A percentile compares a stretch with the other conserved stretches of the same genome.
These are phyloP conservation scores for Trebouxia sp. DNA, from an alignment of 139 green algal species.

Conservation along the genomic window DNA sequence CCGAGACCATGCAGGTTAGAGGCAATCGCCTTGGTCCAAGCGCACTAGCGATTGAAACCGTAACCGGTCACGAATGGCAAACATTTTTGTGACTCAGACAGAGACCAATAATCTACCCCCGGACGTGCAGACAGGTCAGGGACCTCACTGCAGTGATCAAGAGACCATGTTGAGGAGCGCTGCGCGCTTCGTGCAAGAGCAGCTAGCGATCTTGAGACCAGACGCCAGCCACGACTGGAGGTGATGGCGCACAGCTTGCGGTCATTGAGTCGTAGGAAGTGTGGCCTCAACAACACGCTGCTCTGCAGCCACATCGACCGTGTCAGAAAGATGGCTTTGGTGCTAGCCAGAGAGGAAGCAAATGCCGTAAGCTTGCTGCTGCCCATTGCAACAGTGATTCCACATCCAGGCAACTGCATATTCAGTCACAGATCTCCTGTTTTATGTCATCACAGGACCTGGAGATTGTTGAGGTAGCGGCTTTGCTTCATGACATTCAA, in stretches of 20 bases:
- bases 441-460: too few relatives aligned
- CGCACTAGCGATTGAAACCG: too few relatives aligned
- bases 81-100: too few relatives aligned
- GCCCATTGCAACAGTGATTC: too few relatives aligned
- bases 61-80: too few relatives aligned
- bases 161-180: not conserved
- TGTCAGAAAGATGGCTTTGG: constrained; percentile 30
- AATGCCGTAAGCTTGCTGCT: constrained; percentile 19
- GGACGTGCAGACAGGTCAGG: too few relatives aligned
- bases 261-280: too few relatives aligned
- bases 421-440: too few relatives aligned
- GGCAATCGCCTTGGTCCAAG: not conserved
- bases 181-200: not conserved
- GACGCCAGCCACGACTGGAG: constrained; percentile 43
- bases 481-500: constrained; percentile 67
- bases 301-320: constrained; percentile 36
- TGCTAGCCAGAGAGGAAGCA: constrained; percentile 29
- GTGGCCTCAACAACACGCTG: not conserved
- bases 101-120: too few relatives aligned
- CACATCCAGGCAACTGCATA: too few relatives aligned
- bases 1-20: not conserved
- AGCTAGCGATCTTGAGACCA: not conserved
- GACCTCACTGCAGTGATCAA: too few relatives aligned
- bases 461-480: constrained; percentile 59
- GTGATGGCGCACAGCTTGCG: not conserved